phyloP scores from a whole-genome alignment of 371 early-diverging fungal species.

The Synchytrium microbalum region DNA sequence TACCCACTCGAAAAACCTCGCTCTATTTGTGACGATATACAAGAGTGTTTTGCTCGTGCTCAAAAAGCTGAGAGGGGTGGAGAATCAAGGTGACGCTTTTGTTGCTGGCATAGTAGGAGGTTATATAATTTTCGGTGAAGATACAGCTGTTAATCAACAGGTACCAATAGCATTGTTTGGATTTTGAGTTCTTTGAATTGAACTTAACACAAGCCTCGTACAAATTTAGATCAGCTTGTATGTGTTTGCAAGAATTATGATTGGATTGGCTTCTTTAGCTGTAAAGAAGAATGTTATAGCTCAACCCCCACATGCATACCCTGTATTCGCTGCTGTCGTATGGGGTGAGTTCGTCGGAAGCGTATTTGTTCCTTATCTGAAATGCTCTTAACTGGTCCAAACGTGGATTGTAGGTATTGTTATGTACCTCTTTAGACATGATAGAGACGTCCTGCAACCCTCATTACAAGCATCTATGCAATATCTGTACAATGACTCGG shows the following conservation, averaged over 20 bases:
- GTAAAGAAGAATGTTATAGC: slow-evolving; percentile 62
- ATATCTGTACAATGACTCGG: slow-evolving; percentile 45
- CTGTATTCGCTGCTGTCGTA: slow-evolving; percentile 85
- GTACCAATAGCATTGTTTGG: slow-evolving; percentile 33
- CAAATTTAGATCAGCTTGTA: slow-evolving; percentile 79
- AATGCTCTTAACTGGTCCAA: not conserved
- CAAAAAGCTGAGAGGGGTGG: slow-evolving; percentile 61
- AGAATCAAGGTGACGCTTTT: slow-evolving; percentile 72
- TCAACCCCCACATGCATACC: slow-evolving; percentile 72
- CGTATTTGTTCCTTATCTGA: not conserved
- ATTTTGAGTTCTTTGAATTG: not conserved
- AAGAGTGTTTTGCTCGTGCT: slow-evolving; percentile 75
- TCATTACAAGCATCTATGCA: slow-evolving; percentile 91
- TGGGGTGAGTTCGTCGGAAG: slow-evolving; percentile 62
- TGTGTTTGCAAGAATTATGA: slow-evolving; percentile 80
- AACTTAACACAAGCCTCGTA: not conserved
- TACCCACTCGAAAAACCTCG: slow-evolving; percentile 84
- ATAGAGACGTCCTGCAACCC: slow-evolving; percentile 82
- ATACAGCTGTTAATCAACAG: slow-evolving; percentile 92
- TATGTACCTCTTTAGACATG: slow-evolving; percentile 89
- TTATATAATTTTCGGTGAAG: slow-evolving; percentile 88
- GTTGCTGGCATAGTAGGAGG: slow-evolving; percentile 92
- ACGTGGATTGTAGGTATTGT: slow-evolving; percentile 44
- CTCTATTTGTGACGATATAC: slow-evolving; percentile 87
- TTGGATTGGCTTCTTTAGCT: slow-evolving; percentile 77